These are phyloP conservation scores for Pisolithus orientalis DNA, from an alignment of 768 basidiomycete species.

Conservation along the genomic window DNA sequence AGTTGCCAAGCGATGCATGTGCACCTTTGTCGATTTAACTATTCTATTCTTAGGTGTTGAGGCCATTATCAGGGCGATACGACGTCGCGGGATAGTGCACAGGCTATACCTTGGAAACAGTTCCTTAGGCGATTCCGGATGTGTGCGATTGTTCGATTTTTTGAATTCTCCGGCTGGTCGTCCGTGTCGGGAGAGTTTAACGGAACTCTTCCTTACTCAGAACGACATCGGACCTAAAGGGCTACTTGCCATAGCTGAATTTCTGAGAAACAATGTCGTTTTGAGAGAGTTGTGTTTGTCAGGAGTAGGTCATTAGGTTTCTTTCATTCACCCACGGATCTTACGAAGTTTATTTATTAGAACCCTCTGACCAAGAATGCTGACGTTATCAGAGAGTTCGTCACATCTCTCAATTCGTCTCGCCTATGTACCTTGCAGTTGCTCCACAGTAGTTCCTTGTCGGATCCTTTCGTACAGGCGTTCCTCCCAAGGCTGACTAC, in stretches of 20 bases:
- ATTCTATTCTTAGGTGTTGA: conserved; percentile 37
- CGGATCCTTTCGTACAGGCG: conserved; percentile 40
- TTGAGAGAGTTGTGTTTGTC: conserved; percentile 50
- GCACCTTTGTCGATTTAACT: not conserved
- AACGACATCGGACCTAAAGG: conserved; percentile 52
- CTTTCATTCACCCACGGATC: conserved; percentile 3
- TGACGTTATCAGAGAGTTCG: conserved; percentile 33
- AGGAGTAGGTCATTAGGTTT: conserved; percentile 38
- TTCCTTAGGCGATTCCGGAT: conserved; percentile 52
- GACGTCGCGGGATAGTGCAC: conserved; percentile 39
- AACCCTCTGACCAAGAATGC: conserved; percentile 37
- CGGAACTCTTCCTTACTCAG: conserved; percentile 52
- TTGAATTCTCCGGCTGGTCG: conserved; percentile 43
- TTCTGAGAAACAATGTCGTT: conserved; percentile 39
- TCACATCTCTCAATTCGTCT: conserved; percentile 49
- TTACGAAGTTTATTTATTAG: conserved; percentile 17
- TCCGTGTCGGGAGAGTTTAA: conserved; percentile 34
- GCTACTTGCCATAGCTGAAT: conserved; percentile 46
- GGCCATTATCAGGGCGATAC: conserved; percentile 42
- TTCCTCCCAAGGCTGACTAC: conserved; percentile 50
- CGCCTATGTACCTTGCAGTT: conserved; percentile 44
- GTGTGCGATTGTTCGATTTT: conserved; percentile 46
- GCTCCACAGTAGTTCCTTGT: conserved; percentile 42
- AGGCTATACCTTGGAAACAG: conserved; percentile 54
- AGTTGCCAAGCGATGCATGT: not conserved